Base-by-base conservation (phyloP, 2,329 filamentous ascomycete genomes). In the Parastagonospora avenae region DNA sequence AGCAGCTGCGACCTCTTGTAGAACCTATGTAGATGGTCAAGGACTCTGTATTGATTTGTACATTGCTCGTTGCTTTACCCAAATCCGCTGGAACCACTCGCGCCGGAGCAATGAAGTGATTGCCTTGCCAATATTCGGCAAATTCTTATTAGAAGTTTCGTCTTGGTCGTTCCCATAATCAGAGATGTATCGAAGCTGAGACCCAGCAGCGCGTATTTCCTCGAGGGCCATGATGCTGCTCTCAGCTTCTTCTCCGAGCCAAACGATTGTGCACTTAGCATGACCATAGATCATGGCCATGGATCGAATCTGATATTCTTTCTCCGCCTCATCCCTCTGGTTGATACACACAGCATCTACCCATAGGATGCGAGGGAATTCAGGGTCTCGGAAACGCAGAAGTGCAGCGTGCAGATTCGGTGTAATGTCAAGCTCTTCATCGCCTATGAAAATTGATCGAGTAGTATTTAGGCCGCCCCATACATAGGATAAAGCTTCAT, bases 1-100 rank as follows among this genome's bases (percentile, higher is more conserved):
- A 36, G 54, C 57, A 19, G 57, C 54, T 27, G 54, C 54, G 24
- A 60, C 52, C 38, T 60, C 55, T 35, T 58, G 57, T 12, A 60
- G 43, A 10, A 58, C 30, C 55, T 58, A 41, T 11, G 14, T 14
- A 45, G 5, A 36, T 27, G 24, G 14, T 15, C n/a, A 7, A 38
- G 5, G 6, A 14, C 10, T 2, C 40, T 33, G 39, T 32, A 24
- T 35, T 4, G n/a, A 29, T 7, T 43, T 37, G 3, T 24, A 24
- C 19, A 24, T 5, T 24, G 19, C 19, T 24, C n/a, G 19, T 5
- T 16, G 9, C 14, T 36, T 42, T 41, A 49, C 50, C 50, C 46
- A 53, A 12, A 49, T 53, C 4, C 50, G 45, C 35, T 46, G 32
- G 45, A 53, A 53, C 50, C 50, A 53, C 14, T 39, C 44, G 8